These are phyloP conservation scores for Ilex aquifolium DNA, from an alignment of 257 asterid genomes.

Conservation along the genomic window DNA sequence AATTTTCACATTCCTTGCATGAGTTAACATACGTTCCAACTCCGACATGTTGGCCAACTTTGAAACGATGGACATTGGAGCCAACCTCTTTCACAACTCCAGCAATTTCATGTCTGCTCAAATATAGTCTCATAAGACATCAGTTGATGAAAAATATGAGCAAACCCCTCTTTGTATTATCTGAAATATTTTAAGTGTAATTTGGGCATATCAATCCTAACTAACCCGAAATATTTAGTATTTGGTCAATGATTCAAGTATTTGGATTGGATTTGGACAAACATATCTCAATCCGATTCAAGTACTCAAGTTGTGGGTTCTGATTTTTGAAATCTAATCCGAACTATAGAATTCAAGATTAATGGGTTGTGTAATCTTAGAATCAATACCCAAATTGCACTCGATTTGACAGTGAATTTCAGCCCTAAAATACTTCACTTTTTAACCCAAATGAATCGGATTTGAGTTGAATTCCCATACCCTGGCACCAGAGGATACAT, in stretches of 20 bases:
- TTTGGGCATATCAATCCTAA: too few species aligned
- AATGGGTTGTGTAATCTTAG: too few species aligned
- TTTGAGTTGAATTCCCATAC: conserved; percentile 22
- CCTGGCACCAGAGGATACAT: conserved; percentile 96
- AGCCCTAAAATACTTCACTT: too few species aligned
- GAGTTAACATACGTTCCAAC: conserved; percentile 92
- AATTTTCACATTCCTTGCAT: conserved; percentile 83
- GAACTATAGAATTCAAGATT: too few species aligned
- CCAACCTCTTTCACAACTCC: conserved; percentile 74
- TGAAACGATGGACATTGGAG: conserved; percentile 45
- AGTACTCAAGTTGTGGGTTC: too few species aligned
- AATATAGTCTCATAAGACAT: conserved; percentile 4
- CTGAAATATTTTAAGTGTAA: too few species aligned
- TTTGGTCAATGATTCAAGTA: background rate
- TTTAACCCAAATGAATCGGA: background rate
- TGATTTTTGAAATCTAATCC: too few species aligned
- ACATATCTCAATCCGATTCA: too few species aligned
- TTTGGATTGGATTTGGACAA: background rate
- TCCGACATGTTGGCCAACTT: conserved; percentile 72
- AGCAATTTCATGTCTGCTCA: conserved; percentile 75
- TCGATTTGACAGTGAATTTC: too few species aligned
- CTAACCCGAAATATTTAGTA: too few species aligned
- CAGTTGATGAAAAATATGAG: background rate
- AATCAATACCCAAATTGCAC: too few species aligned
- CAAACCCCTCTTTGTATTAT: background rate